Conservation (phyloP, 2,329 filamentous ascomycete genomes). For the Aphanoascus verrucosus region DNA sequence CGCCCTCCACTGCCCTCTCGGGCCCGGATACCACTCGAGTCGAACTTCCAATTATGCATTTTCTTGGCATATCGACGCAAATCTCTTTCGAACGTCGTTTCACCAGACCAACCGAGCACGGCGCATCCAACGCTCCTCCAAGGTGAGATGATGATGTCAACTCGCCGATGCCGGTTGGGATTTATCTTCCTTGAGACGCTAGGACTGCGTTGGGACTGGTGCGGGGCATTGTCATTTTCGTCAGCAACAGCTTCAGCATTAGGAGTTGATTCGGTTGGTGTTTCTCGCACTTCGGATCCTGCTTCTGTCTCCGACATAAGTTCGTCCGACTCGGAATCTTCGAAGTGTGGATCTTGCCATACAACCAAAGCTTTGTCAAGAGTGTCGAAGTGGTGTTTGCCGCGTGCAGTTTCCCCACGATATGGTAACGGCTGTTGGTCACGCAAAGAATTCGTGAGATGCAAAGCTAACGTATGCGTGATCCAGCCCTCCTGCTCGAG, state of each 20-base stretch:
- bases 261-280: not conserved
- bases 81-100: slow-evolving; percentile 82
- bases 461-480: slow-evolving; percentile 68
- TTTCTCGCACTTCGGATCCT: not conserved
- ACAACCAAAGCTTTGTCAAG: slow-evolving; percentile 88
- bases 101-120: slow-evolving; percentile 77
- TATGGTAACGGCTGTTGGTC: slow-evolving; percentile 56
- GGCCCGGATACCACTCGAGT: slow-evolving; percentile 73
- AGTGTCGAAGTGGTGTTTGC: slow-evolving; percentile 63
- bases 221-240: not conserved
- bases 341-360: slow-evolving; percentile 62
- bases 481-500: slow-evolving; percentile 62
- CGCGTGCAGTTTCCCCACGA: slow-evolving; percentile 33
- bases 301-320: not conserved
- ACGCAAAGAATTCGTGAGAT: slow-evolving; percentile 58
- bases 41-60: slow-evolving; percentile 67
- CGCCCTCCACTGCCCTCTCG: slow-evolving; percentile 50
- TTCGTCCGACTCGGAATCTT: not conserved
- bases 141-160: slow-evolving; percentile 83
- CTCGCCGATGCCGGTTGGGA: slow-evolving; percentile 65
- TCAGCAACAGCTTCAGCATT: not conserved
- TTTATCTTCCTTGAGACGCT: slow-evolving; percentile 34
- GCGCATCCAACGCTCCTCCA: slow-evolving; percentile 87
- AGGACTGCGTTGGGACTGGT: not conserved
- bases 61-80: slow-evolving; percentile 68